Base-by-base conservation (phyloP, 2,329 filamentous ascomycete species). In the Samsoniella hepiali region DNA sequence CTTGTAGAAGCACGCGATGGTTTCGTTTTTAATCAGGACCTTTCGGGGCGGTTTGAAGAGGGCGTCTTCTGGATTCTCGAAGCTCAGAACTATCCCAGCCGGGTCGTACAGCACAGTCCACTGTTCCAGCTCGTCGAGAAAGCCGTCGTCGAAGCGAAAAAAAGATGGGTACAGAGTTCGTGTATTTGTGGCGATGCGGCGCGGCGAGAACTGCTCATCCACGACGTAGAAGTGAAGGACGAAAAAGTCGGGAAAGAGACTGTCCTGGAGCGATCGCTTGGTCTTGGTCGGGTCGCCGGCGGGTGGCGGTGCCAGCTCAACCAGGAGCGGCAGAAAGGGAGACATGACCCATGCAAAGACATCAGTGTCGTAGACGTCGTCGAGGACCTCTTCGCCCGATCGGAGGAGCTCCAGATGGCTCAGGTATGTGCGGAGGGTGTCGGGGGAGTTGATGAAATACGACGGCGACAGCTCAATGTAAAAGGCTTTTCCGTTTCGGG, bases 71-170 rank as follows among this genome's bases (percentile, higher is more conserved):
- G 66, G 65, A 31, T 66, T 9, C 4, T 67, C 5, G 34, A 65
- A 69, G 32, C 64, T 65, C 10, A 69, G 31, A 10, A 64, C 54
- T 40, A 71, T 68, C 15, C 63, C 13, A 2, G 54, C 61, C 0
- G 67, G 69, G 59, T 71, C 62, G 29, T 69, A 72, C 9, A 68
- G 67, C 2, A 42, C 11, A 34, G 69, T 67, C 67, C 65, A 72
- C 7, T 59, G 66, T 58, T 70, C 66, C 11, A 71, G 10, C 15
- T 71, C 65, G 22, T 67, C 61, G 5, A 68, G 62, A 15, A 72
- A 65, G 22, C 64, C 53, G 1, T 69, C 55, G 8, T 68, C 55
- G 27, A 68, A 68, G 53, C 27, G 49, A 45, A 60, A 8, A 22
- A 64, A 66, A 7, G 67, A 69, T 10, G 65, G 65, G 1, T 54